These are phyloP conservation scores for Solanum paucissectum DNA, from an alignment of 257 asterid species.

Conservation along the genomic window DNA sequence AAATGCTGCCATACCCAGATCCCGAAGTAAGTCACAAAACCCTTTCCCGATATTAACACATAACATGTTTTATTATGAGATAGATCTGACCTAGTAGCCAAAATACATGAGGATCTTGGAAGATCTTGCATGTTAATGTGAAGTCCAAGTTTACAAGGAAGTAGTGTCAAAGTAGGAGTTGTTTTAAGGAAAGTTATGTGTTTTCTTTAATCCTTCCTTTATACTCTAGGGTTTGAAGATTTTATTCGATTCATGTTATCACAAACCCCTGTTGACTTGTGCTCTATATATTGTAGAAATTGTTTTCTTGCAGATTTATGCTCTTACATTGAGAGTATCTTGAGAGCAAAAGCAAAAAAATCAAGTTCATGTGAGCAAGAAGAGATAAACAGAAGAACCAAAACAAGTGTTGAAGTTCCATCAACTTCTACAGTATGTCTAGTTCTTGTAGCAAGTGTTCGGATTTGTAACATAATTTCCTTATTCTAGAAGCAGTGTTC, in stretches of 20 bases:
- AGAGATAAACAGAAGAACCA: background rate
- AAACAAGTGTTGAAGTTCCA: background rate
- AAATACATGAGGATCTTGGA: background rate
- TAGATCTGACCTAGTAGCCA: background rate
- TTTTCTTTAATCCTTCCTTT: background rate
- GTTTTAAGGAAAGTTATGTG: background rate
- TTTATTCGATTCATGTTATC: background rate
- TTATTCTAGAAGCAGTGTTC: background rate
- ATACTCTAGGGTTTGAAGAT: background rate
- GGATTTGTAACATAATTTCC: background rate
- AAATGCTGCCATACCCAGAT: background rate
- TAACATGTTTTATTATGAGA: background rate
- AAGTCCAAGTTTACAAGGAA: background rate
- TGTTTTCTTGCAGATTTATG: background rate
- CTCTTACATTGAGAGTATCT: background rate
- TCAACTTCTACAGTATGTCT: background rate
- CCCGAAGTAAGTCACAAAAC: background rate
- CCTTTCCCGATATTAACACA: background rate
- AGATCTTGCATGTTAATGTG: background rate
- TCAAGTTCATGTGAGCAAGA: background rate
- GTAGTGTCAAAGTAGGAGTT: background rate
- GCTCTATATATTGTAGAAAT: background rate
- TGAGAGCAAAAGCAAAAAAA: background rate
- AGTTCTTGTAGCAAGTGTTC: background rate
- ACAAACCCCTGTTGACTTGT: background rate